Evolutionary conservation across 805 yeast genomes (phyloP).

Genomic region (Kazachstania kunashirensis): DNA sequence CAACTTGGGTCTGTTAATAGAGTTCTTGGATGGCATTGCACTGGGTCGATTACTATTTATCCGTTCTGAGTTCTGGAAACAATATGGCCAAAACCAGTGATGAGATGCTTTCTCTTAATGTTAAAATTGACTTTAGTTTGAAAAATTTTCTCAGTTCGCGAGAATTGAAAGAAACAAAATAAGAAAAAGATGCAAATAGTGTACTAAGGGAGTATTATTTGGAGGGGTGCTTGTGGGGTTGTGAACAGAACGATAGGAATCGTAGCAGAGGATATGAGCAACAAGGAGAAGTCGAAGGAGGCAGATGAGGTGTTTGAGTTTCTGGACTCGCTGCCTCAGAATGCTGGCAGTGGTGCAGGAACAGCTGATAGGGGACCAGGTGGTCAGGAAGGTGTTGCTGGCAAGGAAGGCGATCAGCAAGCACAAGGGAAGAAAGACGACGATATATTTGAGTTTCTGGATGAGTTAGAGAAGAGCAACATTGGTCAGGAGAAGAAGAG

Average conservation of each 20-base stretch:
- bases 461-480: conserved; percentile 59
- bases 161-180: too few relatives aligned
- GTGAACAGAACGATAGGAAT: not conserved
- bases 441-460: conserved; percentile 39
- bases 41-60: too few relatives aligned
- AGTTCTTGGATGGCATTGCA: conserved; percentile 71
- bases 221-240: not conserved
- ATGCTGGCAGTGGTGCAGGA: conserved; percentile 24
- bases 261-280: conserved; percentile 7
- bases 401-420: not conserved
- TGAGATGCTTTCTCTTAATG: too few relatives aligned
- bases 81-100: too few relatives aligned
- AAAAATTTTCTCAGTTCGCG: too few relatives aligned
- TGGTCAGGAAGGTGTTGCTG: conserved; percentile 16
- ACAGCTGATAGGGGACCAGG: conserved; percentile 7
- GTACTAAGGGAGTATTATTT: not conserved
- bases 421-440: conserved; percentile 17
- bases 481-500: conserved; percentile 10
- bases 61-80: too few relatives aligned
- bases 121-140: too few relatives aligned
- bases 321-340: conserved; percentile 67
- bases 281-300: conserved; percentile 34
- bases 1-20: conserved; percentile 71
- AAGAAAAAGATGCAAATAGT: too few relatives aligned
- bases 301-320: conserved; percentile 74